A percentile compares a stretch with the other conserved stretches of the same genome.
phyloP scores from a whole-genome alignment of 2,329 filamentous ascomycete genomes.

The Pezicula carpinea region DNA sequence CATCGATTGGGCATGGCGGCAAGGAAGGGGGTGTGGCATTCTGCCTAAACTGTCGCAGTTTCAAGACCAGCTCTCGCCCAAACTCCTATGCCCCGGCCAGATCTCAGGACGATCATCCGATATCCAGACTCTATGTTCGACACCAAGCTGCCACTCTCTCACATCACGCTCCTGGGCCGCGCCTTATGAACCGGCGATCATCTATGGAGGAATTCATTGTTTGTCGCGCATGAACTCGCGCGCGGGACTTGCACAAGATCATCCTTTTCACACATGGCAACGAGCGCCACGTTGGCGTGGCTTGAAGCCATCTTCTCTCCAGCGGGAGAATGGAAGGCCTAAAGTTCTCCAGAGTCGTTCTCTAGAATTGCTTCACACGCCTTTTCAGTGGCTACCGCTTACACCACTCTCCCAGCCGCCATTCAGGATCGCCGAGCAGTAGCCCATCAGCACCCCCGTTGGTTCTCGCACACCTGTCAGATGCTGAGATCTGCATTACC shows the following conservation, averaged over 20 bases:
- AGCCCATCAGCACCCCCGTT: not conserved
- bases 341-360: not conserved
- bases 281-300: no score
- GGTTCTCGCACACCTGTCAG: slow-evolving; percentile 17
- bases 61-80: not conserved
- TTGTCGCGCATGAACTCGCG: no score
- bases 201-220: not conserved
- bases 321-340: not conserved
- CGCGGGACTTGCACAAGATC: no score
- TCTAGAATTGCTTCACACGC: not conserved
- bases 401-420: not conserved
- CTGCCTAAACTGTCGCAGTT: not conserved
- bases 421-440: not conserved
- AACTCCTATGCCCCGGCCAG: not conserved
- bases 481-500: slow-evolving; percentile 26
- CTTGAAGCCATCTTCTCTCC: not conserved
- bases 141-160: not conserved
- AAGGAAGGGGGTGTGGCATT: no score
- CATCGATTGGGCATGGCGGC: no score
- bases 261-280: no score
- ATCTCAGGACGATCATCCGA: slow-evolving; percentile 1
- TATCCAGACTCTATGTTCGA: not conserved
- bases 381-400: not conserved
- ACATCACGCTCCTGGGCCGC: not conserved
- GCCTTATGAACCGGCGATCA: not conserved